Percentiles rank a stretch among this genome's conserved stretches.
These are phyloP conservation scores for Abelmoschus esculentus DNA, from an alignment of 345 rosid genomes.

Conservation along the genomic window DNA sequence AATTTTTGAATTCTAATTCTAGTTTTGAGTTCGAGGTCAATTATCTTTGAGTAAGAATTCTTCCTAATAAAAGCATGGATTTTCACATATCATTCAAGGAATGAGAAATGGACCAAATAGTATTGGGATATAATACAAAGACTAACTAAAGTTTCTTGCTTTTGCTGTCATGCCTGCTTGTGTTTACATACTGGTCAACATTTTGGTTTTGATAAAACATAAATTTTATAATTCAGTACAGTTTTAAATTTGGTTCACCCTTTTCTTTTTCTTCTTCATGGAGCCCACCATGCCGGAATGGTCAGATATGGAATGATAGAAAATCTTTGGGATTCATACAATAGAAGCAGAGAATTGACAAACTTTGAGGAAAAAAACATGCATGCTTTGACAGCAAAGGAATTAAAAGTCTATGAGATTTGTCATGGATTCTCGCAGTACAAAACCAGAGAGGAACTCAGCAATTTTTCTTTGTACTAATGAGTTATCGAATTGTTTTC, in stretches of 20 bases:
- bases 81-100: neutral
- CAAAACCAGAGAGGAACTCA: neutral
- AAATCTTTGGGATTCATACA: neutral
- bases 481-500: neutral
- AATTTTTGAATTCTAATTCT: too few species aligned
- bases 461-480: too few species aligned
- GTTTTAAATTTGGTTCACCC: neutral
- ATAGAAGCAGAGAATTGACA: neutral
- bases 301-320: neutral
- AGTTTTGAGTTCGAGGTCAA: too few species aligned
- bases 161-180: neutral
- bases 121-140: neutral
- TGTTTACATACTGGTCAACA: neutral
- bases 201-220: neutral
- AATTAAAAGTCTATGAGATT: neutral
- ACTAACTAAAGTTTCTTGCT: neutral
- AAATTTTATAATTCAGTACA: neutral
- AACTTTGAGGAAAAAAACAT: neutral
- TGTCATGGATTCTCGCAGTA: conserved; percentile 4
- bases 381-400: neutral
- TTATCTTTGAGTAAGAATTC: too few species aligned
- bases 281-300: conserved; percentile 3
- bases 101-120: neutral
- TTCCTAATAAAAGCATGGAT: too few species aligned
- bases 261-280: neutral